These are phyloP conservation scores for Noccaea bulbosa DNA, from an alignment of 345 rosid genomes.

Conservation along the genomic window DNA sequence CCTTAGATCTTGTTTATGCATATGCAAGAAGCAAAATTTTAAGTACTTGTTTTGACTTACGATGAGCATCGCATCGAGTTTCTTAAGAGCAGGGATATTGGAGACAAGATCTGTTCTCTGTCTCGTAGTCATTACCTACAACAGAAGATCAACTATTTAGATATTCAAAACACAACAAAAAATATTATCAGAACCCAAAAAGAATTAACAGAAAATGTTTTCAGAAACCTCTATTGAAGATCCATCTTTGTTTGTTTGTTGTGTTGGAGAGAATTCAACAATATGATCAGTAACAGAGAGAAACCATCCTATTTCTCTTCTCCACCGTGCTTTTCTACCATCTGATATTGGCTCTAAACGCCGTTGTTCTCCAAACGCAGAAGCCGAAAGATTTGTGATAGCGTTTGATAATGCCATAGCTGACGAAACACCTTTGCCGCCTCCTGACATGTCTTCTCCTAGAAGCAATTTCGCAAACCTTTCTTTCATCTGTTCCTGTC, in stretches of 20 bases:
- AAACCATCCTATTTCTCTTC: constrained; percentile 65
- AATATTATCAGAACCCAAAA: neutral
- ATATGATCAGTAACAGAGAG: constrained; percentile 70
- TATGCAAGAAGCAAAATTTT: neutral
- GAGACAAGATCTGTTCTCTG: constrained; percentile 80
- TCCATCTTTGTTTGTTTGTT: constrained; percentile 62
- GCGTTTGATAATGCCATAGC: constrained; percentile 74
- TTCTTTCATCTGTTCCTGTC: constrained; percentile 55
- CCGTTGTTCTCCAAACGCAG: constrained; percentile 53
- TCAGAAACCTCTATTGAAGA: constrained; percentile 58
- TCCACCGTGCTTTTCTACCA: constrained; percentile 62
- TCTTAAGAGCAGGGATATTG: constrained; percentile 88
- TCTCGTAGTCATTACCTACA: constrained; percentile 78
- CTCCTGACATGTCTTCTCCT: constrained; percentile 88
- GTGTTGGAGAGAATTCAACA: constrained; percentile 68
- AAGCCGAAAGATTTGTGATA: constrained; percentile 55
- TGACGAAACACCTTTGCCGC: constrained; percentile 76
- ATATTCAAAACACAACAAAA: constrained; percentile 24
- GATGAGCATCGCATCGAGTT: constrained; percentile 79
- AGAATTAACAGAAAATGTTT: neutral
- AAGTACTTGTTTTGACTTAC: constrained; percentile 52
- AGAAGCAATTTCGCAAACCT: constrained; percentile 63
- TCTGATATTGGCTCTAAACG: constrained; percentile 64
- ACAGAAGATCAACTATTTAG: constrained; percentile 16
- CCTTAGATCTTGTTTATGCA: neutral